Base-by-base conservation (phyloP, 73 alveolate species). In the Paramecium pentaurelia region DNA sequence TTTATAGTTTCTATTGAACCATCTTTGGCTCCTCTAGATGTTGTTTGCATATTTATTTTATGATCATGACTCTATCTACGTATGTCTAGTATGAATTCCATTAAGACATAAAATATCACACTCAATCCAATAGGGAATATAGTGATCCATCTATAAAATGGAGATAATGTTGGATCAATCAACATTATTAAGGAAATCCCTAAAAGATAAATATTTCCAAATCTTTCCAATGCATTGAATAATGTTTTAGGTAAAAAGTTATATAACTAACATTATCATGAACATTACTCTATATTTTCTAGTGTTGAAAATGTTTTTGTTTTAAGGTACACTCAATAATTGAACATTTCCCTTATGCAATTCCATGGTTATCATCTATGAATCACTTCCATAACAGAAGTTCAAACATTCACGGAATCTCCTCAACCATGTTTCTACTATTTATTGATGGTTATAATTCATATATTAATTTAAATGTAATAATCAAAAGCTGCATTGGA, bases 171-270 rank as follows among this genome's bases (percentile, higher is more conserved):
- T 10, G 73, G 70, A 28, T 83, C 77, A 14, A 89, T 89, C 27
- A 89, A 37, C 94, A 89, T 89, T 12, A 89, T 73, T 25, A 89
- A 47, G 42, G 94, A 36, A 20, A 89, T 68, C 9, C 85, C 94
- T 7, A 89, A 83, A 8, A 89, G 59, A 88, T 45, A 89, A 34
- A 89, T 27, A 51, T 89, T 89, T 11, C 92, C 90, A 18, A 83
- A 47, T 71, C 88, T 40, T 54, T 18, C 36, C 34, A 89, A 89
- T n/a, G 77, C 80, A 42, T 11, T 20, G 32, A 6, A 64, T 40
- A 89, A 18, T 12, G 92, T 71, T 45, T 42, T 22, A 28, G 94
- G 94, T 27, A 89, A 16, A 54, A 89, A 89, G 75, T 77, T 44
- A 22, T 58, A 71, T 44, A 71, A 71, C 94, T 89, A 70, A 45